Base-by-base conservation (phyloP, 108 stramenopile genomes). In the Craspedostauros australis region DNA sequence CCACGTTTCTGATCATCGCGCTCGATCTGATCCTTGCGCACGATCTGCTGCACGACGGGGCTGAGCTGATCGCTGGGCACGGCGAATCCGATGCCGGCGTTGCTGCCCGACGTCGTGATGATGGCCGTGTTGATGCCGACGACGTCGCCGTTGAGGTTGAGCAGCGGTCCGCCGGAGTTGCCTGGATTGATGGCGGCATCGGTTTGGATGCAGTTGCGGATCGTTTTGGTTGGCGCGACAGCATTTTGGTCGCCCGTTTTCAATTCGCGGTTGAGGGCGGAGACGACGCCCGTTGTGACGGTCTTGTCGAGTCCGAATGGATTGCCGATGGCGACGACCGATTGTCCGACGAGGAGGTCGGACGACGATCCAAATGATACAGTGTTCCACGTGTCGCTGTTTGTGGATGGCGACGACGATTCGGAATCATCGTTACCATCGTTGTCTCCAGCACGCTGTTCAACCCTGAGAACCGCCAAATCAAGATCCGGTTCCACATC, bases 131-230 rank as follows among this genome's bases (percentile, higher is more conserved):
- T 96, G 69, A 96, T 89, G 32, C 95, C 95, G 20, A 94, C 74
- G 7, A 94, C 76, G 52, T 81, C 55, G 4, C 95, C 95, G 19
- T 57, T 60, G 7, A 79, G 54, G 48, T 93, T 84, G 38, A 96
- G 60, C 1, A 94, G 68, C 2, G 95, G 93, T 0, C 95, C 95
- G 38, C 95, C 95, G n/a, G 70, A 73, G 53, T 93, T 96, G 19
- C 89, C 95, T 23, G 95, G 95, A 54, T 96, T 96, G 46, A 96
- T 96, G 40, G 93, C 85, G 6, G 90, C 88, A 67, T 96, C 95
- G 4, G 90, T 95, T 60, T 94, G 89, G 39, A 91, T 78, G 51
- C 84, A 86, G 39, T 75, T 73, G 30, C 72, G 84, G 44, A 96
- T 93, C 4, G 76, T 73, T 39, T 80, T 79, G n/a, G 71, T 71